Conservation (phyloP, 768 basidiomycete genomes). For the Leucosporidium scottii region DNA sequence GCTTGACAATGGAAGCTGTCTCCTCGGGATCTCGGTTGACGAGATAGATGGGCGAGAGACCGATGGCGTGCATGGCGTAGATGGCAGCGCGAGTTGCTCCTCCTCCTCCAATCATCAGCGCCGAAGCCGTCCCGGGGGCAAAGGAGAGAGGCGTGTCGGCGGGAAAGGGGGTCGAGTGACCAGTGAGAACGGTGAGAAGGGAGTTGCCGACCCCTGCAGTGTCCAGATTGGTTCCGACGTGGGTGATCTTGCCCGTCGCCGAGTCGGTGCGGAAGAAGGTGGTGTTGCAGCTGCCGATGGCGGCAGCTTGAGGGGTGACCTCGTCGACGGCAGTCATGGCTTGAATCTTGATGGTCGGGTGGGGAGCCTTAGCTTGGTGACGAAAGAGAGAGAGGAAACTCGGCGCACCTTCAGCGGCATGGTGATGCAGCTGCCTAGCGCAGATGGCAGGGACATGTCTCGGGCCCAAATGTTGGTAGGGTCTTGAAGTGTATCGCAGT, state of each 20-base stretch:
- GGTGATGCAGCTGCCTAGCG: conserved; percentile 12
- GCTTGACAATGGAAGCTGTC: background rate
- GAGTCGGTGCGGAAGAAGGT: conserved; percentile 4
- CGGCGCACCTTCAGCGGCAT: conserved; percentile 12
- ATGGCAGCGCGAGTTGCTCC: conserved; percentile 8
- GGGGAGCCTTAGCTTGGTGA: background rate
- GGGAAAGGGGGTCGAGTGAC: conserved; percentile 1
- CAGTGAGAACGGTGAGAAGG: conserved; percentile 7
- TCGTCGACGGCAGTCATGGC: conserved; percentile 12
- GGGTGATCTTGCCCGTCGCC: background rate
- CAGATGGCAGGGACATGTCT: background rate
- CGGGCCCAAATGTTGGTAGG: background rate
- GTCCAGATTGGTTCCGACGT: conserved; percentile 22
- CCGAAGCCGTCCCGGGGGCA: background rate
- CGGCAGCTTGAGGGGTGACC: conserved; percentile 2
- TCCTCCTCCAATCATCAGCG: conserved; percentile 16
- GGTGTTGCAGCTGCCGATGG: conserved; percentile 19
- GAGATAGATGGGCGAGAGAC: conserved; percentile 20
- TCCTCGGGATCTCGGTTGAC: conserved; percentile 18
- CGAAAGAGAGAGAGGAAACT: too few species aligned
- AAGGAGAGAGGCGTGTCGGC: background rate
- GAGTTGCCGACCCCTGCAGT: conserved; percentile 14
- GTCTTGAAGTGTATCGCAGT: background rate
- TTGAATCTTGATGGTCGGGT: conserved; percentile 1
- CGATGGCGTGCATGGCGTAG: conserved; percentile 12